A percentile compares a stretch with the other conserved stretches of the same genome.
Conservation (phyloP, 192 early-diverging fungal genomes). For the Backusella tuberculispora region DNA sequence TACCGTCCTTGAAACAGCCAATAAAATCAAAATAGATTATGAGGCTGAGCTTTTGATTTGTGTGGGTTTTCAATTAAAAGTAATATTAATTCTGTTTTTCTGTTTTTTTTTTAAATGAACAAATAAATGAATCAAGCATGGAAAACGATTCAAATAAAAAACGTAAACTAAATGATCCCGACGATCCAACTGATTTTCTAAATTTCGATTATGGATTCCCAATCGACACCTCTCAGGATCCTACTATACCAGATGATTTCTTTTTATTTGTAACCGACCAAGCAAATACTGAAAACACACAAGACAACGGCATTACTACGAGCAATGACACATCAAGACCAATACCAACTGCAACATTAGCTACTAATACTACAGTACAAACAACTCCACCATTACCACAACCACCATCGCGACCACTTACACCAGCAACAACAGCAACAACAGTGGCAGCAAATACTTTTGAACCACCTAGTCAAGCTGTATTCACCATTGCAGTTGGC, state of each 20-base stretch:
- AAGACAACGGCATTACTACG: background rate
- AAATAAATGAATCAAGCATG: background rate
- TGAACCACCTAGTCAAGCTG: constrained; percentile 28
- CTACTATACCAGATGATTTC: constrained; percentile 20
- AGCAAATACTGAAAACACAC: too few species aligned
- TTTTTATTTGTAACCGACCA: constrained; percentile 20
- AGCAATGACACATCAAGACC: background rate
- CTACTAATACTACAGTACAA: background rate
- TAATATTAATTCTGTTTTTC: background rate
- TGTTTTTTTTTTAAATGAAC: background rate
- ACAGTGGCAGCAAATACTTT: background rate
- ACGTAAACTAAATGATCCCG: background rate
- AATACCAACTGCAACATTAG: background rate
- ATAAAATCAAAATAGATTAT: background rate
- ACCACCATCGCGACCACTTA: background rate
- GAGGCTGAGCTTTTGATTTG: background rate
- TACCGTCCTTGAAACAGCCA: background rate
- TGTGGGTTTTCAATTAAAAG: background rate
- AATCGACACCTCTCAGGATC: background rate
- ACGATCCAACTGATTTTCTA: constrained; percentile 9
- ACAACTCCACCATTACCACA: background rate
- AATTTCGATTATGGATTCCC: constrained; percentile 22
- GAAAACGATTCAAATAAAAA: constrained; percentile 2
- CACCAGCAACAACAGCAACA: background rate
- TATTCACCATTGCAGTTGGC: constrained; percentile 40